phyloP scores from a whole-genome alignment of 2,329 filamentous ascomycete species.

The Mycogone perniciosa region DNA sequence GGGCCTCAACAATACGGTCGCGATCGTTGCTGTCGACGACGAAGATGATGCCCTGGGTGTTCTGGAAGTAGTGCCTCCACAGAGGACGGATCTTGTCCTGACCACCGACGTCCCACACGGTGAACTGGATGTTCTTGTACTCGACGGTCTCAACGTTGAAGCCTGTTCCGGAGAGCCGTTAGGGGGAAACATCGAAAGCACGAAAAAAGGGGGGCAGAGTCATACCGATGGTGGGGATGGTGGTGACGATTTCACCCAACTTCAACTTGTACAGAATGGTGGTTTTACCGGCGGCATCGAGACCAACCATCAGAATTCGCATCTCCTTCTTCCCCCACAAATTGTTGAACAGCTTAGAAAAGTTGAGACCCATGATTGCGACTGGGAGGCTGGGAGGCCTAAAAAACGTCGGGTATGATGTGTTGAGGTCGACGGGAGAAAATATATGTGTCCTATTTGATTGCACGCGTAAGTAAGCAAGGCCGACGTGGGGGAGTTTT shows the following conservation, averaged over 20 bases:
- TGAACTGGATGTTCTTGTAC: slow-evolving; percentile 99
- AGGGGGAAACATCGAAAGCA: not conserved
- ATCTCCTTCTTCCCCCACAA: slow-evolving; percentile 99
- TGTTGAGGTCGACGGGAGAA: slow-evolving; percentile 13
- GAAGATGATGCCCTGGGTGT: slow-evolving; percentile 99
- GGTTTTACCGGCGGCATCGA: slow-evolving; percentile 99
- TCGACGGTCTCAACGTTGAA: slow-evolving; percentile 99
- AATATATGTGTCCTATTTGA: slow-evolving; percentile 24
- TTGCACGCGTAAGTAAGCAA: slow-evolving; percentile 24
- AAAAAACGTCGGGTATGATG: slow-evolving; percentile 8
- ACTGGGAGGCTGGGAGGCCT: slow-evolving; percentile 32
- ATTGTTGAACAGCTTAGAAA: slow-evolving; percentile 94
- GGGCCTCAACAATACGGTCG: slow-evolving; percentile 94
- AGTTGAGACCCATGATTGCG: slow-evolving; percentile 92
- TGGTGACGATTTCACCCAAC: slow-evolving; percentile 98
- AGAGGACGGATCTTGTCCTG: slow-evolving; percentile 99
- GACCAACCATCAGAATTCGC: slow-evolving; percentile 99
- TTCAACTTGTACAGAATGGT: slow-evolving; percentile 99
- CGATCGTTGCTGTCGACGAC: slow-evolving; percentile 99
- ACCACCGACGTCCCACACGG: slow-evolving; percentile 99
- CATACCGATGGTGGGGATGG: slow-evolving; percentile 95
- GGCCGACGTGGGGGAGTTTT: slow-evolving; percentile 15
- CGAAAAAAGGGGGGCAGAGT: slow-evolving; percentile 6
- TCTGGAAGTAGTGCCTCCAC: slow-evolving; percentile 99
- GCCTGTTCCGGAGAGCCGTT: slow-evolving; percentile 43